Percentiles rank a stretch among this genome's conserved stretches.
phyloP scores from a whole-genome alignment of 2,329 filamentous ascomycete genomes.

The Monosporascus sp. region DNA sequence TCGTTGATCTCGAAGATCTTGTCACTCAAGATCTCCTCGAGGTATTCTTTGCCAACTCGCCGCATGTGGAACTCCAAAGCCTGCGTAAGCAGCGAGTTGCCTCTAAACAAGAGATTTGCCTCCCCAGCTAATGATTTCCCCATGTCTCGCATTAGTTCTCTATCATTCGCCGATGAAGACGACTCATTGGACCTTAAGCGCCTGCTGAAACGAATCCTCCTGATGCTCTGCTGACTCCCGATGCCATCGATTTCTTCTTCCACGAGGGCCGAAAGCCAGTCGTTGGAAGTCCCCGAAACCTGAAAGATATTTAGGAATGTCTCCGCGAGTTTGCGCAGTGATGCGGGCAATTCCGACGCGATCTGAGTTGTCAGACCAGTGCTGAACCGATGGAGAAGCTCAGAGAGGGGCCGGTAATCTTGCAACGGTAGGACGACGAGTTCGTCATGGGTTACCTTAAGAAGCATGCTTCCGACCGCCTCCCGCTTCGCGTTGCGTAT shows the following conservation, averaged over 20 bases:
- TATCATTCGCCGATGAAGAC: slow-evolving; percentile 55
- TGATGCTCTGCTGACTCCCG: slow-evolving; percentile 72
- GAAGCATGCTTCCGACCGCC: slow-evolving; percentile 74
- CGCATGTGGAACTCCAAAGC: slow-evolving; percentile 95
- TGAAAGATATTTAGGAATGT: slow-evolving; percentile 92
- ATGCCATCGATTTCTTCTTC: slow-evolving; percentile 97
- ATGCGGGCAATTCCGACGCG: slow-evolving; percentile 69
- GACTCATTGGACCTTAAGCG: slow-evolving; percentile 69
- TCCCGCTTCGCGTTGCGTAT: slow-evolving; percentile 73
- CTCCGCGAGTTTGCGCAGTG: slow-evolving; percentile 77
- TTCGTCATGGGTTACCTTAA: slow-evolving; percentile 81
- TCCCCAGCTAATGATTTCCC: slow-evolving; percentile 76
- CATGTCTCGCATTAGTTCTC: slow-evolving; percentile 73
- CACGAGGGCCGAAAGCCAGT: slow-evolving; percentile 90
- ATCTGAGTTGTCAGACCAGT: slow-evolving; percentile 82
- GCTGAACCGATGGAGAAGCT: slow-evolving; percentile 79
- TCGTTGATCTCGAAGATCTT: slow-evolving; percentile 88
- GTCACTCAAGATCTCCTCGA: slow-evolving; percentile 80
- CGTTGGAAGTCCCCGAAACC: slow-evolving; percentile 74
- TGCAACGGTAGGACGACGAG: slow-evolving; percentile 80
- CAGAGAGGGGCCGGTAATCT: slow-evolving; percentile 79
- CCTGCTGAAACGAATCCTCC: slow-evolving; percentile 66
- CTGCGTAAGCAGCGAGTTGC: slow-evolving; percentile 91
- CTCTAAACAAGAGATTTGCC: slow-evolving; percentile 90
- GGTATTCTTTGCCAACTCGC: slow-evolving; percentile 83